Evolutionary conservation across 768 basidiomycete genomes (phyloP).

Genomic region (Psilocybe tampanensis): DNA sequence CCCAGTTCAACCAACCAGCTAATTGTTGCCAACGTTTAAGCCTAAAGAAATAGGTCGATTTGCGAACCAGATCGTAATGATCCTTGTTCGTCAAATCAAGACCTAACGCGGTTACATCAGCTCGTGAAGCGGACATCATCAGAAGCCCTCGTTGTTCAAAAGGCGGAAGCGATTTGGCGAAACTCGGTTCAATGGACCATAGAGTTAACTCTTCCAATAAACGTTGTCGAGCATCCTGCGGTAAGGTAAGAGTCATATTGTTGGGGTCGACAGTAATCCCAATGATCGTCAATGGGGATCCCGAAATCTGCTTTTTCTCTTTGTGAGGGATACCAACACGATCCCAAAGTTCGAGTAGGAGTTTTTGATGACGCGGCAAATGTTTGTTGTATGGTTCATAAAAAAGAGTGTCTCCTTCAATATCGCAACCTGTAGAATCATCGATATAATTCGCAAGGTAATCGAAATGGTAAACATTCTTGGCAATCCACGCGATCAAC

Average conservation of each 20-base stretch:
- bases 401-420: constrained; percentile 12
- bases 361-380: constrained; percentile 32
- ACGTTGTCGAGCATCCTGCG: constrained; percentile 3
- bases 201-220: no score
- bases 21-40: constrained; percentile 24
- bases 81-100: no score
- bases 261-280: constrained; percentile 38
- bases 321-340: constrained; percentile 40
- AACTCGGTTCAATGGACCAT: no score
- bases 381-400: constrained; percentile 26
- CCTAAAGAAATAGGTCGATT: no score
- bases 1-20: constrained; percentile 43
- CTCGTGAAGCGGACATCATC: no score
- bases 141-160: not conserved
- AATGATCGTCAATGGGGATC: constrained; percentile 33
- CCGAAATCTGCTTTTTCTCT: constrained; percentile 39
- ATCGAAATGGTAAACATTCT: constrained; percentile 13
- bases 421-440: constrained; percentile 29
- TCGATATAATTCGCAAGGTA: constrained; percentile 34
- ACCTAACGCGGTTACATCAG: no score
- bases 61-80: no score
- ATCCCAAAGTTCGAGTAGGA: constrained; percentile 42
- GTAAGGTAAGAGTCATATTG: constrained; percentile 29
- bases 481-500: constrained; percentile 39
- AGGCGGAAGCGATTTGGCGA: not conserved